A percentile compares a stretch with the other conserved stretches of the same genome.
These are phyloP conservation scores for Solanum neorickii DNA, from an alignment of 257 asterid genomes.

Conservation along the genomic window DNA sequence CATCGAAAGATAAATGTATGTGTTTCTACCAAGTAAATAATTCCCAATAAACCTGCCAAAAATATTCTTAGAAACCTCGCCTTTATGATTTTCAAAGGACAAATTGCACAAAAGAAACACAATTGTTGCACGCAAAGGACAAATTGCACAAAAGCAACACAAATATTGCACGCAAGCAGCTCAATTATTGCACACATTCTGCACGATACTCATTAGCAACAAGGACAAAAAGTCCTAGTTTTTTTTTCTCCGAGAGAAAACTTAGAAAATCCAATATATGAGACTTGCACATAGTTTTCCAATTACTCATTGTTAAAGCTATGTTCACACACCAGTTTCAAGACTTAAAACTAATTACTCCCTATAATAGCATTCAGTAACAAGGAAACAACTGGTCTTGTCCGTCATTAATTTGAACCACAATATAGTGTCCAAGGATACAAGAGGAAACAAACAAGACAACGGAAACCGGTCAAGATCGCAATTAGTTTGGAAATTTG, in stretches of 20 bases:
- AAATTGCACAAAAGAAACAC: neutral
- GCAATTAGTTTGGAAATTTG: neutral
- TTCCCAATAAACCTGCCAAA: neutral
- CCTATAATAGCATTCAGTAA: neutral
- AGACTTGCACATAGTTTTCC: neutral
- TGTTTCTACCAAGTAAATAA: neutral
- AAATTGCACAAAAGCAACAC: neutral
- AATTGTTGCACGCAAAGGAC: neutral
- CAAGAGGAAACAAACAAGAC: neutral
- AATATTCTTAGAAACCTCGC: neutral
- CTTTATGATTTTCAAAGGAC: neutral
- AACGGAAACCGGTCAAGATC: neutral
- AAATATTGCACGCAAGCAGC: neutral
- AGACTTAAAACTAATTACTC: neutral
- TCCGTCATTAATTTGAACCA: neutral
- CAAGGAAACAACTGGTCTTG: neutral
- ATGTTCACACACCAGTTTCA: neutral
- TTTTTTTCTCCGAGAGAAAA: neutral
- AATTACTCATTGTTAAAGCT: neutral
- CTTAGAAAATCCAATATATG: neutral
- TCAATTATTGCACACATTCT: neutral
- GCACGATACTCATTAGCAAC: neutral
- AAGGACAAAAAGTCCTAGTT: neutral
- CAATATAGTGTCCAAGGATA: neutral
- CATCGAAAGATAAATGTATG: neutral